Evolutionary conservation across 2,329 filamentous ascomycete genomes (phyloP), one percentile per base, ranked within the genome.

Genomic region (Fusarium heterosporum): DNA sequence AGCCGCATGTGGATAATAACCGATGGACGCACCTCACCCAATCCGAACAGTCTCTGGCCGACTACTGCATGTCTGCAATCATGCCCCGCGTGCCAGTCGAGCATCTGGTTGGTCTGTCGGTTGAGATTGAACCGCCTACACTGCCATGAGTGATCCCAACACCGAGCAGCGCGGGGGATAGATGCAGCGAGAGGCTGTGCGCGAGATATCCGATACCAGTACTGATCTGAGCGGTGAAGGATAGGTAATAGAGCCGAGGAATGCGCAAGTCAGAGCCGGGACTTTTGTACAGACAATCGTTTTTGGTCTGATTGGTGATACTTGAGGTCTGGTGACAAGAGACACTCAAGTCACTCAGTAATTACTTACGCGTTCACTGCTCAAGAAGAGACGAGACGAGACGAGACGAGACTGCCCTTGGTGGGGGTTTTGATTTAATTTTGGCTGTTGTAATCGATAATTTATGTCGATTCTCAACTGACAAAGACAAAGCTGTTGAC

Each of bases 1-100:
- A 64, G 46, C 45, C 45, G 59, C 58, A 58, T 58, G 41, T 46
- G 58, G 60, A 63, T 63, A 57, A 42, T 32, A 36, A 56, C 26
- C n/a, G 43, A 48, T 55, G 13, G 55, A 56, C 36, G n/a, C 26
- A 38, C 55, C 42, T 25, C 26, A n/a, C 25, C 41, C 41, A 64
- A 64, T 52, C 58, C 63, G 45, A 63, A 28, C 34, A 30, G 34
- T 38, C 46, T 42, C 40, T 40, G 39, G 25, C 28, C 14, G 19
- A 17, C 47, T 36, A 46, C 22, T 32, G 17, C 26, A 50, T 62
- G 59, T 50, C 49, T 49, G 39, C 16, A 50, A 63, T 63, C 50
- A 36, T 34, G 8, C 29, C 58, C 58, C 39, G 59, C 57, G 29
- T 45, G 28, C 39, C 38, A 40, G 28, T 62, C 28, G 29, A 46